phyloP scores from a whole-genome alignment of 73 alveolate genomes.

The Breviolum minutum region DNA sequence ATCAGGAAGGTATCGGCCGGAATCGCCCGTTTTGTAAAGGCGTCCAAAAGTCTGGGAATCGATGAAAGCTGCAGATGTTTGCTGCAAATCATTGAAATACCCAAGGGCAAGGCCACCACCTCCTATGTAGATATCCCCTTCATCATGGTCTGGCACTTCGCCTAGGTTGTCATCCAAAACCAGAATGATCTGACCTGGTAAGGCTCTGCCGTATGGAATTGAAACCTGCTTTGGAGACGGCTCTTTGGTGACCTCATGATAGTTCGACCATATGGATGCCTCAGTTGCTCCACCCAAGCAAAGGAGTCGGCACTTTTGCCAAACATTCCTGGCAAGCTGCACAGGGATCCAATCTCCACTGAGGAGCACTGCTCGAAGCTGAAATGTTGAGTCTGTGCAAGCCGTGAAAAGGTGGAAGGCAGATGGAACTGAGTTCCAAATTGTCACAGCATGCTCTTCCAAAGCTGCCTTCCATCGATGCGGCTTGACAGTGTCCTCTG shows the following conservation, averaged over 20 bases:
- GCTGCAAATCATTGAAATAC: not conserved
- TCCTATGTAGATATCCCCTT: constrained; percentile 27
- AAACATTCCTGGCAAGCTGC: not conserved
- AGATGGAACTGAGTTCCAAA: constrained; percentile 41
- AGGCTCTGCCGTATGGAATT: constrained; percentile 20
- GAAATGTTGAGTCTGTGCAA: not conserved
- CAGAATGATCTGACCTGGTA: not conserved
- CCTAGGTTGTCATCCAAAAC: not conserved
- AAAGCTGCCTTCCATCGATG: not conserved
- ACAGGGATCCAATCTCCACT: constrained; percentile 30
- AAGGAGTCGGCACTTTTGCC: not conserved
- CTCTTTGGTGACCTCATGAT: not conserved
- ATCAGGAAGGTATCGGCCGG: not conserved
- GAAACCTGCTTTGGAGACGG: not conserved
- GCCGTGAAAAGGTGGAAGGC: not conserved
- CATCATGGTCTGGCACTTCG: not conserved
- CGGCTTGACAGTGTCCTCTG: not conserved
- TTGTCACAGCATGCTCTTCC: constrained; percentile 7
- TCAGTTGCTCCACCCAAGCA: constrained; percentile 45
- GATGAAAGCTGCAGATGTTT: not conserved
- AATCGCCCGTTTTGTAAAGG: constrained; percentile 19
- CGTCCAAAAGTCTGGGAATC: not conserved
- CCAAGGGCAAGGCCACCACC: constrained; percentile 39
- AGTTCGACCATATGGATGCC: constrained; percentile 29
- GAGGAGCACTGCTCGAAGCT: not conserved